Evolutionary conservation across 495 filamentous ascomycete species (phyloP).

Genomic region (Penicillium cataractarum): DNA sequence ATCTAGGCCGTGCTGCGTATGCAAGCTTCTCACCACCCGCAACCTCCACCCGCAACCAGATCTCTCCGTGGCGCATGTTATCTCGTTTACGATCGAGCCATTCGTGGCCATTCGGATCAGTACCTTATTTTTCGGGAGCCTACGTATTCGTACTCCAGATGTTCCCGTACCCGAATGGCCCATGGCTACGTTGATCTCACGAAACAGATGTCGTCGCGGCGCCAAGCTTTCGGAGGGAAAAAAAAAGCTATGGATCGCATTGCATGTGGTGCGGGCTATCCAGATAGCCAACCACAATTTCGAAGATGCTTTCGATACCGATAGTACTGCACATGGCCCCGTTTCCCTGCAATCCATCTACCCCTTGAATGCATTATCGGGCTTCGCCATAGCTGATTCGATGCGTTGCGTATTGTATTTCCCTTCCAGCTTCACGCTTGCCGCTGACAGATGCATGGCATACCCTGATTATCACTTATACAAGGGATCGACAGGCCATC

Average conservation of each 20-base stretch:
- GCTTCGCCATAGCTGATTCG: neutral
- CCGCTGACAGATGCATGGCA: neutral
- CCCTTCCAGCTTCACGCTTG: neutral
- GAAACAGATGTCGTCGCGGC: neutral
- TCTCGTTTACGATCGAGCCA: constrained; percentile 3
- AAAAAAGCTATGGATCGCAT: neutral
- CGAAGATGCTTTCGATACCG: neutral
- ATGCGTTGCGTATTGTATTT: neutral
- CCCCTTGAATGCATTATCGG: neutral
- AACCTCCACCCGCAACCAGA: too few relatives aligned
- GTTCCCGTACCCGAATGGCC: neutral
- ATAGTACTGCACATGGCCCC: neutral
- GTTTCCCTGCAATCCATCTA: neutral
- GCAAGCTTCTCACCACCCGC: neutral
- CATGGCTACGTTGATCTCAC: neutral
- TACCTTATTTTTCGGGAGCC: neutral
- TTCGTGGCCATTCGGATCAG: constrained; percentile 1
- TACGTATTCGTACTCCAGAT: neutral
- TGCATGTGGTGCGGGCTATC: neutral
- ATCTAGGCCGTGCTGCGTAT: neutral
- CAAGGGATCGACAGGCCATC: constrained; percentile 14
- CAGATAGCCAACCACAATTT: neutral
- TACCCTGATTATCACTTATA: neutral
- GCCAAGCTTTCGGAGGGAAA: neutral
- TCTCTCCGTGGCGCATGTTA: constrained; percentile 17